Base-by-base conservation (phyloP, 768 basidiomycete species). In the Peribolospora kevripleyi region DNA sequence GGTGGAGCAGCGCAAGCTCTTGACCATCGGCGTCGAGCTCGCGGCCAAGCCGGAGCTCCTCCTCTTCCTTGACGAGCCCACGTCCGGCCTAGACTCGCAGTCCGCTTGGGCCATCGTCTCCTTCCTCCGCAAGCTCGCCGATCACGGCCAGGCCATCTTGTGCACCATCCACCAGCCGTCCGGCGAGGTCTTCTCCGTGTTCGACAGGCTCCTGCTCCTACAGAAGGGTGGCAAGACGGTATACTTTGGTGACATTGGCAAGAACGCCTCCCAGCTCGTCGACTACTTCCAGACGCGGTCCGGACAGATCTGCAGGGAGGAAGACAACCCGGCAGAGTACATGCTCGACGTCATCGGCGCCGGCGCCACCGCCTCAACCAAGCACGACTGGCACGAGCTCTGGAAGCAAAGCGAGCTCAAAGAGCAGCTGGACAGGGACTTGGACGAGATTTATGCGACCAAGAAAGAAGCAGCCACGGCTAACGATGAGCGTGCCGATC, bases 41-140 rank as follows among this genome's bases (percentile, higher is more conserved):
- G 85, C 84, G 47, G 82, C 83, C 5, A 87, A 85, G 64, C 84
- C 84, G 0, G 77, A 81, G 60, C 70, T 87, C 0, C 70, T 91
- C 0, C 72, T 90, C 13, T 88, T 90, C 71, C 68, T 86, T 42
- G 86, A 88, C 63, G 85, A 90, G 65, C 87, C 87, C 0, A 90
- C 86, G 0, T 80, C 82, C 37, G 84, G 85, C 42, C 71, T 88
- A 11, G 68, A 69, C 51, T 65, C 65, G 38, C 68, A 68, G 49
- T 59, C 59, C 36, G 67, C 68, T 42, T 69, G 62, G 64, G 66
- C 66, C 59, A 70, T 70, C 55, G 66, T 68, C 47, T 65, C 66
- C 2, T 84, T 88, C 70, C 69, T 88, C 48, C 72, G 79, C 7
- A 74, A 77, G 49, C 75, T 88, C 40, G 83, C 84, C 6, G 74